Percentiles rank a stretch among this genome's conserved stretches.
These are phyloP conservation scores for Apiotrichum gracile DNA, from an alignment of 1,284 basidiomycete species.

Conservation along the genomic window DNA sequence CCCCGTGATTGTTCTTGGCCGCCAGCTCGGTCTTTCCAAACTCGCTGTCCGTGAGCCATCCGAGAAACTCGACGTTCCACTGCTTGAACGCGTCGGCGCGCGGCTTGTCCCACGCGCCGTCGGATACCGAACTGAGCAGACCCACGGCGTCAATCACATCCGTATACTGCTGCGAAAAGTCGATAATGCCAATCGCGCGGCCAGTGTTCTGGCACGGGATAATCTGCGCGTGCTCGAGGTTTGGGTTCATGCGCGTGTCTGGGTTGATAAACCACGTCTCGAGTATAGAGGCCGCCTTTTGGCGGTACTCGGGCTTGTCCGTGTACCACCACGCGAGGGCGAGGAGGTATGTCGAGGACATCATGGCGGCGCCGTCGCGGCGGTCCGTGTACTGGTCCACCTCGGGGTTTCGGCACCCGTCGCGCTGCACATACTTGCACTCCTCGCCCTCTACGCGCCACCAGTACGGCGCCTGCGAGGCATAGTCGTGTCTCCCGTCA, in stretches of 20 bases:
- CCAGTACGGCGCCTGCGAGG: slow-evolving; percentile 15
- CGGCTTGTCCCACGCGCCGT: neutral
- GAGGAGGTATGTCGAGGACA: slow-evolving; percentile 5
- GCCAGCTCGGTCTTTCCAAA: slow-evolving; percentile 9
- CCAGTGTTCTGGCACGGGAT: slow-evolving; percentile 5
- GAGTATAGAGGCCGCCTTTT: neutral
- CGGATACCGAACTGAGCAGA: neutral
- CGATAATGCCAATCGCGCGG: slow-evolving; percentile 10
- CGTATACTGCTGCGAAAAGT: slow-evolving; percentile 14
- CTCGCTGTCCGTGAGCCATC: slow-evolving; percentile 4
- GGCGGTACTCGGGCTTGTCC: slow-evolving; percentile 5
- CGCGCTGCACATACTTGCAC: slow-evolving; percentile 12
- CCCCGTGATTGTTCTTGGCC: slow-evolving; percentile 11
- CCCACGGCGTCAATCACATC: slow-evolving; percentile 7
- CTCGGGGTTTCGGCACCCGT: slow-evolving; percentile 11
- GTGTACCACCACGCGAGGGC: slow-evolving; percentile 15
- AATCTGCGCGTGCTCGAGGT: slow-evolving; percentile 12
- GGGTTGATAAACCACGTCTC: slow-evolving; percentile 8
- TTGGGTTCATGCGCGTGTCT: slow-evolving; percentile 2
- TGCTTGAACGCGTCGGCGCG: slow-evolving; percentile 2
- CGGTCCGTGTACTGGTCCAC: slow-evolving; percentile 12
- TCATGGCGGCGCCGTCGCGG: slow-evolving; percentile 5
- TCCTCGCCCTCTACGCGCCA: slow-evolving; percentile 6
- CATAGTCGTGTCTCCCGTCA: slow-evolving; percentile 9
- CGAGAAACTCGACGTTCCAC: slow-evolving; percentile 10